Base-by-base conservation (phyloP, 208 protist species). In the Crithidia bombi region DNA sequence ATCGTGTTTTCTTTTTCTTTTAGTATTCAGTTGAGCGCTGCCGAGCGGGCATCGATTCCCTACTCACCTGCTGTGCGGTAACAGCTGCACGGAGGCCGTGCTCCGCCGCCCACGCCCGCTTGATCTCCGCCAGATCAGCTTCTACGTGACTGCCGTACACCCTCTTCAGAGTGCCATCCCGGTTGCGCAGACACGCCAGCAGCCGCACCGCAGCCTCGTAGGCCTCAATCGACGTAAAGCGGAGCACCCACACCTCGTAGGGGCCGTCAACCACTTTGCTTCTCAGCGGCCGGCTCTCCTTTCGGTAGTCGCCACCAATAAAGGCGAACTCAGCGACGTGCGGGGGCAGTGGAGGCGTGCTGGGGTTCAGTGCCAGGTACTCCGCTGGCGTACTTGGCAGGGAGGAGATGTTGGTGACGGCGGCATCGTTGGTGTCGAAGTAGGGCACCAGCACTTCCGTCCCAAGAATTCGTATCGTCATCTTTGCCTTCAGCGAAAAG, bases 221-320 rank as follows among this genome's bases (percentile, higher is more conserved):
- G 19, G 67, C 56, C 46, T 73, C 57, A 10, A 77, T 63, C 7
- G 72, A 66, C 6, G 72, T 63, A 28, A 71, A 64, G 26, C 72
- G 64, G 0, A 71, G 17, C 52, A 77, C 55, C 64, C 72, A 77
- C 54, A 38, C 41, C 35, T 71, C 64, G 47, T 28, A 65, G 12
- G 44, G 57, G 14, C 54, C 57, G 25, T 65, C 57, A 7, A 21
- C 9, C 33, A 30, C 17, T n/a, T 36, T 33, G 2, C 36, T 21
- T 12, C 26, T n/a, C 21, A 64, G 36, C 26, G 41, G 57, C 5
- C 57, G 57, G 25, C 39, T 64, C 39, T 51, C 51, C 57, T 38
- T 64, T 1, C 0, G 49, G 4, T 36, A 23, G 17, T 64, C 57
- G 6, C 57, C 57, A 6, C 23, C 23, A 7, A 23, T 64, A 32